These are phyloP conservation scores for Sugiyamaella japonica DNA, from an alignment of 1,139 yeast species.

Conservation along the genomic window DNA sequence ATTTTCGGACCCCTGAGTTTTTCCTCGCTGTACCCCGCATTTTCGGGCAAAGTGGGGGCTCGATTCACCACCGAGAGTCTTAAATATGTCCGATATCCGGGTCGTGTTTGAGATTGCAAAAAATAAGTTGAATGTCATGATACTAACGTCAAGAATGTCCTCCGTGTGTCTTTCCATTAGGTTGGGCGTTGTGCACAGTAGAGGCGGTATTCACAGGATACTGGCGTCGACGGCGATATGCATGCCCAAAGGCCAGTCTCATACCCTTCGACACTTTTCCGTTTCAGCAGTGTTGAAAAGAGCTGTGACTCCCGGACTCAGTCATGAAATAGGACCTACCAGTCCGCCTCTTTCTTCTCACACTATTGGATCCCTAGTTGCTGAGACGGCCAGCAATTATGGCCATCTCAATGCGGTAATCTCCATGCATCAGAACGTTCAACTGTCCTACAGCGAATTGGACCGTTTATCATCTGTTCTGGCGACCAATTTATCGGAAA, in stretches of 20 bases:
- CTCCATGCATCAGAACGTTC: slow-evolving; percentile 33
- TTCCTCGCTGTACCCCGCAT: not conserved
- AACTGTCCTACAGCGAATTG: slow-evolving; percentile 31
- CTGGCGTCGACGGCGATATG: not conserved
- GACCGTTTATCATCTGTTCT: slow-evolving; percentile 29
- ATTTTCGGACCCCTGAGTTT: not conserved
- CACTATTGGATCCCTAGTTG: slow-evolving; percentile 31
- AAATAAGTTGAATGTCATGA: too few species aligned
- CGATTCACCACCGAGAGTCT: not conserved
- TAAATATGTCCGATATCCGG: not conserved
- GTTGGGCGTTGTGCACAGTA: not conserved
- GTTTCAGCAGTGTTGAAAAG: not conserved
- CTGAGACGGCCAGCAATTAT: slow-evolving; percentile 25
- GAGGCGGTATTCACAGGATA: not conserved
- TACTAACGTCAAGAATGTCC: not conserved
- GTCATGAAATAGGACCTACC: slow-evolving; percentile 30
- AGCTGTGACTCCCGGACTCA: slow-evolving; percentile 2
- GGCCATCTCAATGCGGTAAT: slow-evolving; percentile 32
- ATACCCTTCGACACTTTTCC: not conserved
- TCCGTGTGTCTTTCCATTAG: not conserved
- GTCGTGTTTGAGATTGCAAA: too few species aligned
- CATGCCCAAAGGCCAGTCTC: not conserved
- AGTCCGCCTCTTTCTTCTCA: slow-evolving; percentile 28
- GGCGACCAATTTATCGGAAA: slow-evolving; percentile 31
- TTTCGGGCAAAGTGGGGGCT: not conserved